Evolutionary conservation across 1,284 basidiomycete species (phyloP), one percentile per base, ranked within the genome.

Genomic region (Moesziomyces antarcticus): DNA sequence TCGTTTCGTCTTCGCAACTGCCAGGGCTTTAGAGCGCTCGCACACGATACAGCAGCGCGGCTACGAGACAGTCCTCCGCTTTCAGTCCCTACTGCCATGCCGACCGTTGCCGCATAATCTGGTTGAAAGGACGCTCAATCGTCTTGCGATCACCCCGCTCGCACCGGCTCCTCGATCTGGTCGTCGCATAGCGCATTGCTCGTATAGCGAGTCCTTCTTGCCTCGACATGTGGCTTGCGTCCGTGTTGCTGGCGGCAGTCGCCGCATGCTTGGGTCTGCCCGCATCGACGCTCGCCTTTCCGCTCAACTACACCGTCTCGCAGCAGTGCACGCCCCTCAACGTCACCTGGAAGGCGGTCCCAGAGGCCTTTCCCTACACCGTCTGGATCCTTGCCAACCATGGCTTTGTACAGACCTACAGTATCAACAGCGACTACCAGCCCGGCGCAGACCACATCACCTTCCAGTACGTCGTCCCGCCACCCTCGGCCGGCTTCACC

Each of bases 251-350:
- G 42, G 35, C 60, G 8, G 56, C 50, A 16, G 11, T 56, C 6
- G 35, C 62, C 42, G 56, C 49, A 4, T 62, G 43, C 22, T 18
- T 58, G 8, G 51, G 48, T 20, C 48, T 62, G 20, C 44, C 59
- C 41, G 20, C 24, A 10, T 35, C 56, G 4, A 21, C 56, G 27
- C 22, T 44, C 14, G 63, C 59, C 4, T 61, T 73, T 24, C 51
- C 64, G 13, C 52, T 73, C 48, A 63, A 53, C 35, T 49, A 67
- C 50, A 58, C 71, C 18, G 61, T 73, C 49, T 68, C 70, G 3
- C 63, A 63, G 47, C 70, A 78, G 44, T 79, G 77, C 56, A 67
- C 68, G 1, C 77, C 77, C 10, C 67, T 79, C 40, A 79, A 79
- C 51, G 58, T 79, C 33, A 75, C 77, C 5, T 79, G 73, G 73